Evolutionary conservation across 2,329 filamentous ascomycete species (phyloP), one percentile per base, ranked within the genome.

Genomic region (Cladosporium sp.): DNA sequence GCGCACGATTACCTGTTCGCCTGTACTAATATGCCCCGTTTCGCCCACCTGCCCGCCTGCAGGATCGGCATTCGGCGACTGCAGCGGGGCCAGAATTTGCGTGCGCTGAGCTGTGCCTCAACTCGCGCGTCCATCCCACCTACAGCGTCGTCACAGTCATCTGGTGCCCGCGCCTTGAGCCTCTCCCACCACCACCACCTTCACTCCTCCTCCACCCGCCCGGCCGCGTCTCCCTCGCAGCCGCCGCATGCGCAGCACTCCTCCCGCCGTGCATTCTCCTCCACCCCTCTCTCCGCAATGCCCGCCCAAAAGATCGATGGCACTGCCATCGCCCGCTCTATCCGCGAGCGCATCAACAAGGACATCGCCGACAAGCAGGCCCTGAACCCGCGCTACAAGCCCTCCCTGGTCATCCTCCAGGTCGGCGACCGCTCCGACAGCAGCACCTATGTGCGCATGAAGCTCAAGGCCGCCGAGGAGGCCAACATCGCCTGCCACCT

Each of bases 371-470:
- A 87, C 69, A 86, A 84, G 69, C 92, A 96, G 72, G 80, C 82
- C 73, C 72, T 77, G 56, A 96, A 96, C 70, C 87, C 92, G 38
- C 81, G 90, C 63, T 98, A 90, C 77, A 84, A 85, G 74, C 93
- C 93, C 49, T 87, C 82, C 59, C 79, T 98, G 69, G 93, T 90
- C 70, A 98, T 98, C 70, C 86, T 98, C 61, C 93, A 98, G 82
- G 93, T 98, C 62, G 93, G 91, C 68, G 87, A 91, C 70, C 85
- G 93, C 64, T 89, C 88, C 61, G 93, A 98, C 75, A 95, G 79
- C 68, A 67, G 85, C 66, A 97, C 92, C 49, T 98, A 98, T 87
- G 92, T 98, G 73, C 91, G 91, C 74, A 98, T 98, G 93, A 98
- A 98, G 78, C 77, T 96, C 67, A 98, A 96, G 80, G 93, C 93